Evolutionary conservation across 257 asterid genomes (phyloP).

Genomic region (Nicotiana otophora): DNA sequence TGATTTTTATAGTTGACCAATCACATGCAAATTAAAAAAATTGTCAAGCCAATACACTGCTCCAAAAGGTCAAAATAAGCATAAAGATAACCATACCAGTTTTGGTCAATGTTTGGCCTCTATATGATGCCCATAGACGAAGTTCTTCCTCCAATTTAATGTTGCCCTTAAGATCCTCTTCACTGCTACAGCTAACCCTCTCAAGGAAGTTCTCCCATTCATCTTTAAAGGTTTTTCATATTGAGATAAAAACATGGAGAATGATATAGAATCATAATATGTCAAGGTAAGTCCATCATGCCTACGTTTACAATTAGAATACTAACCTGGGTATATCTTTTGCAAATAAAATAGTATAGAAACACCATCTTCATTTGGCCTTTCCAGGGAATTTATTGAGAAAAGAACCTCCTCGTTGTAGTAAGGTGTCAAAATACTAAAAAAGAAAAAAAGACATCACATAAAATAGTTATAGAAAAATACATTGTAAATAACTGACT

Average conservation of each 20-base stretch:
- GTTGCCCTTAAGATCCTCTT: constrained; percentile 72
- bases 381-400: constrained; percentile 59
- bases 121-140: constrained; percentile 93
- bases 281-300: constrained; percentile 2
- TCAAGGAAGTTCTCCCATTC: constrained; percentile 93
- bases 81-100: constrained; percentile 45
- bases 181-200: constrained; percentile 58
- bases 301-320: constrained; percentile 13
- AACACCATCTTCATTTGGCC: constrained; percentile 95
- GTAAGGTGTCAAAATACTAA: constrained; percentile 90
- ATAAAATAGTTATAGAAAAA: neutral
- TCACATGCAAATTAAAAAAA: constrained; percentile 2
- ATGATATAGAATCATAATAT: constrained; percentile 3
- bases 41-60: constrained; percentile 1
- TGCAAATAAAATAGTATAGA: constrained; percentile 88
- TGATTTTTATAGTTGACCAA: constrained; percentile 16
- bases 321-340: constrained; percentile 84
- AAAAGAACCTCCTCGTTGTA: constrained; percentile 82
- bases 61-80: constrained; percentile 11
- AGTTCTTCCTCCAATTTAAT: constrained; percentile 64
- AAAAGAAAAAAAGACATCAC: constrained; percentile 13
- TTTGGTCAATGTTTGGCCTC: constrained; percentile 97
- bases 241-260: constrained; percentile 9
- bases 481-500: neutral
- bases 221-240: constrained; percentile 38